Evolutionary conservation across 345 rosid species (phyloP).

Genomic region (Euphorbia pulcherrima): DNA sequence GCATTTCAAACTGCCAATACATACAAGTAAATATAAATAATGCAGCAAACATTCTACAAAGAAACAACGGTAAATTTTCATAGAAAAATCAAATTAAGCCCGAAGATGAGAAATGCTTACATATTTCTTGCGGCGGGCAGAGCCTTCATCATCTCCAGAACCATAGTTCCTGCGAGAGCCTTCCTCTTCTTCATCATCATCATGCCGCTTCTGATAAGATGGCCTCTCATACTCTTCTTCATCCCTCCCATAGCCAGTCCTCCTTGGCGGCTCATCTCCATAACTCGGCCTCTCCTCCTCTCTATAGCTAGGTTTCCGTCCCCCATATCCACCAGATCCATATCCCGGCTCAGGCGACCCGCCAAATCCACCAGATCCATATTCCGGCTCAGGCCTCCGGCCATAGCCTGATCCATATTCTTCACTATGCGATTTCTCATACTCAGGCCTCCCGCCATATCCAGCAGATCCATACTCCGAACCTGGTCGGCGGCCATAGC

Average conservation of each 20-base stretch:
- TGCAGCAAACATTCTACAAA: neutral
- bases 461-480: conserved; percentile 30
- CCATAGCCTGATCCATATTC: too few relatives aligned
- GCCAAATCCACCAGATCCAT: conserved; percentile 33
- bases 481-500: conserved; percentile 21
- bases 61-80: neutral
- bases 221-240: conserved; percentile 25
- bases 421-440: too few relatives aligned
- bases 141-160: conserved; percentile 52
- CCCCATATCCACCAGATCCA: conserved; percentile 39
- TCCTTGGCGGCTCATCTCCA: conserved; percentile 14
- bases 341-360: too few relatives aligned
- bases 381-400: conserved; percentile 16
- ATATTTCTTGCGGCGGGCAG: conserved; percentile 85
- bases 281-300: conserved; percentile 19
- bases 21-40: neutral
- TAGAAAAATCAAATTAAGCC: neutral
- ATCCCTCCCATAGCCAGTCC: conserved; percentile 10
- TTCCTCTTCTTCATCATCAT: conserved; percentile 32
- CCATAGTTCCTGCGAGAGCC: conserved; percentile 32
- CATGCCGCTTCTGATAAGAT: conserved; percentile 29
- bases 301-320: conserved; percentile 9
- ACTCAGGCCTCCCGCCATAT: conserved; percentile 25
- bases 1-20: neutral
- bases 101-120: conserved; percentile 37